These are phyloP conservation scores for Mortierella sp. DNA, from an alignment of 371 early-diverging fungal species.

Conservation along the genomic window DNA sequence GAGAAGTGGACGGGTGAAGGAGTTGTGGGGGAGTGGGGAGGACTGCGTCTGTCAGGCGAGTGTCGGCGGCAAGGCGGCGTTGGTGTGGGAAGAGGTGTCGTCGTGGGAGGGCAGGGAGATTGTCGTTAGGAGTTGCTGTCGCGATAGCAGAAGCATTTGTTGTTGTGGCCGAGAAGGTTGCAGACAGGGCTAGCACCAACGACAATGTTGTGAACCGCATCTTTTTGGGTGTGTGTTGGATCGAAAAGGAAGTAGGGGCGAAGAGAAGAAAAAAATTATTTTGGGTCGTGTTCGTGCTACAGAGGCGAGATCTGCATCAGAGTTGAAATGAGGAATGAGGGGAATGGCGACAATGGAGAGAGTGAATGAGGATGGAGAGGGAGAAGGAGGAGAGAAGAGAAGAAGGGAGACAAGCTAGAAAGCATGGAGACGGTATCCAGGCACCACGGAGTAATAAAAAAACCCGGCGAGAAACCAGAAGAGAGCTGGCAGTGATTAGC, in stretches of 20 bases:
- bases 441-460: neutral
- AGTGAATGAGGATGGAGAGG: neutral
- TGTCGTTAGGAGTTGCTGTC: neutral
- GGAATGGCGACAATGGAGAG: neutral
- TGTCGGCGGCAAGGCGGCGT: neutral
- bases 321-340: neutral
- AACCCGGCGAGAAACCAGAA: neutral
- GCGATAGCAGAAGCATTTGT: neutral
- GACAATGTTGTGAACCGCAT: conserved; percentile 35
- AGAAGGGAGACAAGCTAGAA: neutral
- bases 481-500: neutral
- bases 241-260: neutral
- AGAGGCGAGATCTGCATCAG: neutral
- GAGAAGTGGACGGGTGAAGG: neutral
- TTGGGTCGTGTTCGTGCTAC: neutral
- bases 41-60: neutral
- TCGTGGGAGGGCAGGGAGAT: neutral
- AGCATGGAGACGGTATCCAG: neutral
- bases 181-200: conserved; percentile 18
- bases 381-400: neutral
- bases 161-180: conserved; percentile 3
- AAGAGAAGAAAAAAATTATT: neutral
- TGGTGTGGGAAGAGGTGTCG: conserved; percentile 1
- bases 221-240: neutral
- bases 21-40: neutral